Base-by-base conservation (phyloP, 805 yeast species). In the Saccharomycopsis capsularis region DNA sequence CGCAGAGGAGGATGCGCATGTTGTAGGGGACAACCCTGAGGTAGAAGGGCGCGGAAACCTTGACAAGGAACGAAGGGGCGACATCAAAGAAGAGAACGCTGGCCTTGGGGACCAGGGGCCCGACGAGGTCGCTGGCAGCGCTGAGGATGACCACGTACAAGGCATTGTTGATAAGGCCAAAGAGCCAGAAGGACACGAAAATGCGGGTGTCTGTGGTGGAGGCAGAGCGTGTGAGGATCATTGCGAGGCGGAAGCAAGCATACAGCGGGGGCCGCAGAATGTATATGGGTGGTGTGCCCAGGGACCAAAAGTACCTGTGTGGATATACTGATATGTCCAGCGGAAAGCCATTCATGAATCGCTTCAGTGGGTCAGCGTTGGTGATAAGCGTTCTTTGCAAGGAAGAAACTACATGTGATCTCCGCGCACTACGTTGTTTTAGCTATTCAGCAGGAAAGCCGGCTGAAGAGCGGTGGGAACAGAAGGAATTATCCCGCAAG, bases 81-180 rank as follows among this genome's bases (percentile, higher is more conserved):
- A 91, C 87, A 62, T 91, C 96, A 0, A 95, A 91, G 51, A 91
- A 66, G 4, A 91, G 68, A 3, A 91, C 95, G 2, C 82, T 66
- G 1, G 95, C 90, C 63, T 91, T 91, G 7, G 99, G 97, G 0
- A 84, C 75, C 4, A 70, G 57, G 1, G 87, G 77, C 0, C 96
- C 96, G 1, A 90, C 96, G 13, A 91, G 68, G 61, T 91, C 99
- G 29, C 87, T 78, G 2, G 98, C 98, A 0, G 97, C 95, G 0
- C 95, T 81, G 13, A 91, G 69, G 36, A 91, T 90, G 15, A 91
- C 91, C 29, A 91, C 97, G 66, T 90, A 91, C 0, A 91, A 75
- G 9, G 91, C 82, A 62, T 91, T 91, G 65, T 91, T 91, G 34
- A 89, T 68, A 9, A 91, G 74, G 0, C 98, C 99, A 63, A 90